Percentiles rank a stretch among this genome's conserved stretches.
Evolutionary conservation across 1,139 yeast species (phyloP).

Genomic region (Debaryomyces fabryi): DNA sequence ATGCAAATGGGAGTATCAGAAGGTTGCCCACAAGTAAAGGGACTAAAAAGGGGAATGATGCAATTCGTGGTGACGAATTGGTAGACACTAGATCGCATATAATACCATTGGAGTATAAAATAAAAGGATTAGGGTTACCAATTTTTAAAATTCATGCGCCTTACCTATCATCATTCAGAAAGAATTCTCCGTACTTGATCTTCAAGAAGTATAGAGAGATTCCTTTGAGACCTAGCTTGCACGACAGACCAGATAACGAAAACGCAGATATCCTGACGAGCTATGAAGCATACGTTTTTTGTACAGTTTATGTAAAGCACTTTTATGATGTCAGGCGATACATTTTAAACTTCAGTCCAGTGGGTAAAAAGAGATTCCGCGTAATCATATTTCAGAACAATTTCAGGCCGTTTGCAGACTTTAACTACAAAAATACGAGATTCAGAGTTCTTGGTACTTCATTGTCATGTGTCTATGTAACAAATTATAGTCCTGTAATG

Average conservation of each 20-base stretch:
- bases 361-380: slow-evolving; percentile 22
- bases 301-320: slow-evolving; percentile 36
- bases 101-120: slow-evolving; percentile 35
- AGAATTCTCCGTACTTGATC: slow-evolving; percentile 38
- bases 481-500: slow-evolving; percentile 37
- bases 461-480: slow-evolving; percentile 31
- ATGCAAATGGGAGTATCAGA: slow-evolving; percentile 26
- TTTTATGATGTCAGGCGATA: slow-evolving; percentile 33
- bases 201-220: slow-evolving; percentile 37
- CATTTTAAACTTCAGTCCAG: slow-evolving; percentile 31
- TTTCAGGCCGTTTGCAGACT: slow-evolving; percentile 45
- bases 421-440: slow-evolving; percentile 38
- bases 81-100: slow-evolving; percentile 38
- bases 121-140: slow-evolving; percentile 41
- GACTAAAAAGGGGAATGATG: slow-evolving; percentile 12
- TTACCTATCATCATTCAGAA: slow-evolving; percentile 40
- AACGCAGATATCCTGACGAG: slow-evolving; percentile 19
- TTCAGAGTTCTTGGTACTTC: slow-evolving; percentile 46
- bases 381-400: slow-evolving; percentile 40
- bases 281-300: slow-evolving; percentile 37
- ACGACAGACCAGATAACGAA: slow-evolving; percentile 9
- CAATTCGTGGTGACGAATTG: slow-evolving; percentile 8
- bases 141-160: slow-evolving; percentile 40
- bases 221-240: slow-evolving; percentile 29
- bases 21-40: slow-evolving; percentile 14